A percentile compares a stretch with the other conserved stretches of the same genome.
Evolutionary conservation across 1,284 basidiomycete genomes (phyloP).

Genomic region (Psilocybe mexicana): DNA sequence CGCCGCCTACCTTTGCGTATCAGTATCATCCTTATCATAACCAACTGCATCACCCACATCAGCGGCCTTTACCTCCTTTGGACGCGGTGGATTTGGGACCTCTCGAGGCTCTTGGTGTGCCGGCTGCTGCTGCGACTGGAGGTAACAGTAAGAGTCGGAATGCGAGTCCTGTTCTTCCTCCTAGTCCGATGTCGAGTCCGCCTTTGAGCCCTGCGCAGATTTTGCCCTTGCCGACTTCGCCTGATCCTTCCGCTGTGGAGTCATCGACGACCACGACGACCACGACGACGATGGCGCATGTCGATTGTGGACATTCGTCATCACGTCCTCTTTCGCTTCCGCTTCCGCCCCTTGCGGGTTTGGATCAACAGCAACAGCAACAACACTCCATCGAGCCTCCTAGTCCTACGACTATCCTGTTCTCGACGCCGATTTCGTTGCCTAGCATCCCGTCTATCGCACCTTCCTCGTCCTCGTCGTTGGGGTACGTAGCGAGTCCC

Average conservation of each 20-base stretch:
- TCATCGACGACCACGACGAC: too few species aligned
- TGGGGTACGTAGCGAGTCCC: not conserved
- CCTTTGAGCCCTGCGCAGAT: slow-evolving; percentile 9
- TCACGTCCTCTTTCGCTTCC: too few species aligned
- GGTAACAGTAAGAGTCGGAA: not conserved
- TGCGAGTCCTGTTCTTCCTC: slow-evolving; percentile 1
- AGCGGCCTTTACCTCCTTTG: slow-evolving; percentile 14
- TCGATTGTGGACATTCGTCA: too few species aligned
- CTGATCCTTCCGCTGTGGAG: too few species aligned
- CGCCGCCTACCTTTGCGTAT: slow-evolving; percentile 1
- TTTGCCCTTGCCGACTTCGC: not conserved
- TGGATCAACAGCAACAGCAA: too few species aligned
- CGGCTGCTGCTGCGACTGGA: not conserved
- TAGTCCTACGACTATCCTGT: slow-evolving; percentile 3
- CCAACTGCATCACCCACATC: not conserved
- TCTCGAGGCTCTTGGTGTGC: slow-evolving; percentile 11
- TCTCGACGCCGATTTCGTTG: slow-evolving; percentile 6
- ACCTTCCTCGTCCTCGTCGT: not conserved
- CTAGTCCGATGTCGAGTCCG: slow-evolving; percentile 14
- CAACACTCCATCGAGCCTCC: too few species aligned
- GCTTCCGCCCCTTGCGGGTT: too few species aligned
- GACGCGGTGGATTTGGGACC: slow-evolving; percentile 22
- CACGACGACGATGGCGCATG: too few species aligned
- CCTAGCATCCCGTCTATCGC: slow-evolving; percentile 4
- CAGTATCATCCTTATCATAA: not conserved